Base-by-base conservation (phyloP, 441 rosid species). In the Populus hybrid region DNA sequence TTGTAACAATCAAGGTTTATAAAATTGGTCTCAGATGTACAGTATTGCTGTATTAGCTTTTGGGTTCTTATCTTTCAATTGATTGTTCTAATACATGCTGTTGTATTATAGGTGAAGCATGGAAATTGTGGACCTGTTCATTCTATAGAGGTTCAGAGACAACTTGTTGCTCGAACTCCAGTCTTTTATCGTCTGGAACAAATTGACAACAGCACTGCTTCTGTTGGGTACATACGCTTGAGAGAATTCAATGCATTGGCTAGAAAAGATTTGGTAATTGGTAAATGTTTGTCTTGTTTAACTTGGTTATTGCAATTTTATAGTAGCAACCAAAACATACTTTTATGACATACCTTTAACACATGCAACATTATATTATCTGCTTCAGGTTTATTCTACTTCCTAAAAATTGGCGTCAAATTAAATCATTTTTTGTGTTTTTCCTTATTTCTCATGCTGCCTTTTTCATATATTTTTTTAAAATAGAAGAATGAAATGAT, bases 201-300 rank as follows among this genome's bases (percentile, higher is more conserved):
- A 85, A 82, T 83, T 69, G 92, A 89, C 69, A 88, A 92, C 42
- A 90, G 92, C 72, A 77, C 73, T 64, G 80, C 77, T 71, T 88
- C 95, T 79, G 87, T 87, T 32, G 99, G 99, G 77, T 95, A 95
- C 82, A 85, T 93, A 67, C 96, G 88, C 69, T 70, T 95, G 63
- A 95, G 91, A 87, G 99, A 95, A 84, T 95, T 95, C 90, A 95
- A 95, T 79, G 98, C 99, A 5, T 65, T 95, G 86, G 97, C 98
- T 66, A 90, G 88, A 84, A 95, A 95, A 88, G 99, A 95, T 89
- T 83, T 95, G 85, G 91, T 90, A 73, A 87, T 85, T 78, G 99
- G 99, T 95, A 88, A 88, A 24, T 69, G 53, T 76, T 75, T 69
- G 67, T 59, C 70, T 78, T 23, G 19, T 80, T 68, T 74, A 50